Evolutionary conservation across 768 basidiomycete species (phyloP).

Genomic region (Agrocybe praecox): DNA sequence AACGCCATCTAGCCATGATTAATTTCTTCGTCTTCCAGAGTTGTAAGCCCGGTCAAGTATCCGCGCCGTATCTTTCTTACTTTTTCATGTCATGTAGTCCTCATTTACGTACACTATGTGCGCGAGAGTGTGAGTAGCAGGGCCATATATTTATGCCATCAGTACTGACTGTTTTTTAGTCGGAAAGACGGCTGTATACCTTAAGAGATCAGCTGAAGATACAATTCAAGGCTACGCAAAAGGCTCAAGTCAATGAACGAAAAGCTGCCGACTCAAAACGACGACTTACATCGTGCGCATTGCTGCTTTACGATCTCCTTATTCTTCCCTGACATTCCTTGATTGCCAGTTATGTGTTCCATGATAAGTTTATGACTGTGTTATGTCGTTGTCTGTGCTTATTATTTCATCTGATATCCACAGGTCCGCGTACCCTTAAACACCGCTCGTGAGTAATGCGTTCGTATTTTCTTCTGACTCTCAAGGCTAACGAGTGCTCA

Average conservation of each 20-base stretch:
- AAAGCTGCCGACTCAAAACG: constrained; percentile 82
- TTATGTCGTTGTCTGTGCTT: not conserved
- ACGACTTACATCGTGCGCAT: constrained; percentile 72
- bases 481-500: constrained; percentile 7
- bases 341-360: constrained; percentile 64
- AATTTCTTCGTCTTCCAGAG: constrained; percentile 79
- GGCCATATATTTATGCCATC: not conserved
- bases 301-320: not conserved
- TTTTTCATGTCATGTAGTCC: constrained; percentile 50
- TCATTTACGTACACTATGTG: constrained; percentile 77
- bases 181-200: constrained; percentile 68
- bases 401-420: constrained; percentile 25
- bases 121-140: constrained; percentile 51
- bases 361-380: constrained; percentile 56
- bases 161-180: constrained; percentile 35
- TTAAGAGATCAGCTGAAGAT: constrained; percentile 77
- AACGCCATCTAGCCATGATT: constrained; percentile 58
- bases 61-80: constrained; percentile 7
- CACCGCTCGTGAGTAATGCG: constrained; percentile 55
- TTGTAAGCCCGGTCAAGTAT: constrained; percentile 37
- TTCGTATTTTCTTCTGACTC: no score
- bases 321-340: constrained; percentile 1
- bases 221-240: constrained; percentile 71
- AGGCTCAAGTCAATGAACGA: constrained; percentile 77
- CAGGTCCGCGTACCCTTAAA: constrained; percentile 84